Percentiles rank a stretch among this genome's conserved stretches.
These are phyloP conservation scores for Knoxdaviesia capensis DNA, from an alignment of 2,329 filamentous ascomycete genomes.

Conservation along the genomic window DNA sequence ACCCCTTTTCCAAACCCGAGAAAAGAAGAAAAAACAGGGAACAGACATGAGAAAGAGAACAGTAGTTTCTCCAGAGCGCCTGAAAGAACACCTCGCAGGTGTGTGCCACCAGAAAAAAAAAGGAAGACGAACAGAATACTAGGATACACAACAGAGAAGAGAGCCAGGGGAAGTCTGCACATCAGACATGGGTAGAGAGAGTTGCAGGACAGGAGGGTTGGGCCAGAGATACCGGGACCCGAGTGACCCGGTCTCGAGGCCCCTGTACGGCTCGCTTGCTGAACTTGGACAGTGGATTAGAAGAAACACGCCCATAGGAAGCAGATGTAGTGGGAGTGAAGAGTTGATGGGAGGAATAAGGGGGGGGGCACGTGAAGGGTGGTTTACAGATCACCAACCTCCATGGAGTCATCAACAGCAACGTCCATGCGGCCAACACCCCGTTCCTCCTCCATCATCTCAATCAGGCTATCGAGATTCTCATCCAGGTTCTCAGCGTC, in stretches of 20 bases:
- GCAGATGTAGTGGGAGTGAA: neutral
- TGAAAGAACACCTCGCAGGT: too few relatives aligned
- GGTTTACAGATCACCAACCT: neutral
- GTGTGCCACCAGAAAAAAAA: too few relatives aligned
- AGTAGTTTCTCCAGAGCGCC: too few relatives aligned
- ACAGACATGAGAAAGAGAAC: neutral
- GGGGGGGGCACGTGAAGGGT: neutral
- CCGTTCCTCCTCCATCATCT: slow-evolving; percentile 42
- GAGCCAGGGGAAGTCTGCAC: too few relatives aligned
- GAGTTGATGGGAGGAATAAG: neutral
- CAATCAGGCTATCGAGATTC: slow-evolving; percentile 38
- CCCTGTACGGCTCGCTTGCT: too few relatives aligned
- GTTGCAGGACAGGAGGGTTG: too few relatives aligned
- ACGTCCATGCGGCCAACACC: slow-evolving; percentile 16
- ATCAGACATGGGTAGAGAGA: too few relatives aligned
- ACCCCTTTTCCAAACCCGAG: neutral
- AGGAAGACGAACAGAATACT: too few relatives aligned
- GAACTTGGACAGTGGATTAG: too few relatives aligned
- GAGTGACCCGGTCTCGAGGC: too few relatives aligned
- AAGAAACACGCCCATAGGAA: neutral
- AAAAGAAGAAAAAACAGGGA: neutral
- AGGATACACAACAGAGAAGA: too few relatives aligned
- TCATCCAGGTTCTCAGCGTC: slow-evolving; percentile 49
- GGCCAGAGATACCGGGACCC: too few relatives aligned
- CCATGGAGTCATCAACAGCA: neutral